Conservation (phyloP, 208 protist genomes). For the Trypanosoma congolense region DNA sequence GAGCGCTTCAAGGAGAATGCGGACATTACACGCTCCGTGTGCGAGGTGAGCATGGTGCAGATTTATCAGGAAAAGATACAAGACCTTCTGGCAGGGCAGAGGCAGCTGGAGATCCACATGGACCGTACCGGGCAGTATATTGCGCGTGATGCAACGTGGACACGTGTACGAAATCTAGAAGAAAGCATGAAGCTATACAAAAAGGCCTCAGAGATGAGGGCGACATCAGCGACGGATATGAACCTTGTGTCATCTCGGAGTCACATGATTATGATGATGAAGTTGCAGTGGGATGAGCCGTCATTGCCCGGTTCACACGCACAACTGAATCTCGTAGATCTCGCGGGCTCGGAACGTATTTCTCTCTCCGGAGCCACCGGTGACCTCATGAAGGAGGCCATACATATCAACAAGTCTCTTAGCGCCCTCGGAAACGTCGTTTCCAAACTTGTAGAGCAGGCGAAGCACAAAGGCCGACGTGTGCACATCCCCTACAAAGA, state of each 20-base stretch:
- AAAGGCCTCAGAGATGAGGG: slow-evolving; percentile 63
- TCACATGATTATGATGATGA: slow-evolving; percentile 89
- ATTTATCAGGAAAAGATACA: slow-evolving; percentile 91
- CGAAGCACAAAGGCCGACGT: slow-evolving; percentile 64
- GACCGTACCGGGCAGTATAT: slow-evolving; percentile 84
- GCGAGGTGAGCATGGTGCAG: slow-evolving; percentile 82
- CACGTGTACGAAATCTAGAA: slow-evolving; percentile 41
- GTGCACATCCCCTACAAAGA: slow-evolving; percentile 92
- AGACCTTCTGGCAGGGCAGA: slow-evolving; percentile 72
- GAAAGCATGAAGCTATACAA: slow-evolving; percentile 82
- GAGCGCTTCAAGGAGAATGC: slow-evolving; percentile 45
- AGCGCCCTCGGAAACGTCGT: slow-evolving; percentile 92
- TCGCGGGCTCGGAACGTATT: slow-evolving; percentile 90
- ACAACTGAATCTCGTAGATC: slow-evolving; percentile 92
- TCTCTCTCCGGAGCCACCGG: slow-evolving; percentile 81
- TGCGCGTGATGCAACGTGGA: slow-evolving; percentile 79
- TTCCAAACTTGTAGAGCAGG: slow-evolving; percentile 83
- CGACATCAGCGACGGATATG: slow-evolving; percentile 85
- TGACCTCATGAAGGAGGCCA: slow-evolving; percentile 87
- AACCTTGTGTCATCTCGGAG: slow-evolving; percentile 87
- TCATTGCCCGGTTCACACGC: slow-evolving; percentile 73
- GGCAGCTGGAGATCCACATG: slow-evolving; percentile 88
- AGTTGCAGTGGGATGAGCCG: slow-evolving; percentile 88
- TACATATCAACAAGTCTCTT: slow-evolving; percentile 93
- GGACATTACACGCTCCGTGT: slow-evolving; percentile 63